Evolutionary conservation across 2,329 filamentous ascomycete genomes (phyloP).

Genomic region (Phaeosphaeria sp.): DNA sequence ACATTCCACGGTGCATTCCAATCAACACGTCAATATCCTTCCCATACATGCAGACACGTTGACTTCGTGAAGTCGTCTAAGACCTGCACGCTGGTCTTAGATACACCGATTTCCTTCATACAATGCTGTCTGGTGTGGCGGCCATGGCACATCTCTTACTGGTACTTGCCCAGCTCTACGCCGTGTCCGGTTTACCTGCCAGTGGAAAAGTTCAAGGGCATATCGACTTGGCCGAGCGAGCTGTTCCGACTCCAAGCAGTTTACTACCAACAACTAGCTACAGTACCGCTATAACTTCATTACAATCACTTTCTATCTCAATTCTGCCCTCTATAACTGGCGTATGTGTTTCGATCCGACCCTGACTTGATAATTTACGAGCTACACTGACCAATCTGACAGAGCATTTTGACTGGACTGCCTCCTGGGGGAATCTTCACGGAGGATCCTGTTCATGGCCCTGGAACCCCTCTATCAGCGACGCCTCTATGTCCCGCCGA

Average conservation of each 20-base stretch:
- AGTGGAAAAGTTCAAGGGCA: constrained; percentile 15
- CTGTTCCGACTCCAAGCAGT: constrained; percentile 26
- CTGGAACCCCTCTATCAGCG: constrained; percentile 22
- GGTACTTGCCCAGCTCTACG: constrained; percentile 27
- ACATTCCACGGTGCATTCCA: constrained; percentile 43
- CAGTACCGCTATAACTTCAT: constrained; percentile 29
- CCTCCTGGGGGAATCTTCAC: constrained; percentile 35
- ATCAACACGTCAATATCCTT: constrained; percentile 13
- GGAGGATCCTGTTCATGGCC: constrained; percentile 29
- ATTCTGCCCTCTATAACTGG: constrained; percentile 33
- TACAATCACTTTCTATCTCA: constrained; percentile 38
- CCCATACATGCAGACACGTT: constrained; percentile 8
- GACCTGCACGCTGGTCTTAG: constrained; percentile 20
- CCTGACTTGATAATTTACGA: background rate
- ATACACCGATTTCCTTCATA: background rate
- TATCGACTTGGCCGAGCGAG: constrained; percentile 23
- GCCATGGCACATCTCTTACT: constrained; percentile 34
- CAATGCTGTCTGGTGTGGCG: constrained; percentile 24
- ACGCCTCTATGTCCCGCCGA: constrained; percentile 35
- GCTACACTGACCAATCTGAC: constrained; percentile 7
- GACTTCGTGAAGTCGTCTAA: constrained; percentile 18
- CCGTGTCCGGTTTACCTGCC: constrained; percentile 33
- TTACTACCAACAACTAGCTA: constrained; percentile 40
- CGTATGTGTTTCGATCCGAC: constrained; percentile 21
- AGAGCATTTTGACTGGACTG: constrained; percentile 42